phyloP scores from a whole-genome alignment of 208 protist genomes.

The Wallacemonas sp. region DNA sequence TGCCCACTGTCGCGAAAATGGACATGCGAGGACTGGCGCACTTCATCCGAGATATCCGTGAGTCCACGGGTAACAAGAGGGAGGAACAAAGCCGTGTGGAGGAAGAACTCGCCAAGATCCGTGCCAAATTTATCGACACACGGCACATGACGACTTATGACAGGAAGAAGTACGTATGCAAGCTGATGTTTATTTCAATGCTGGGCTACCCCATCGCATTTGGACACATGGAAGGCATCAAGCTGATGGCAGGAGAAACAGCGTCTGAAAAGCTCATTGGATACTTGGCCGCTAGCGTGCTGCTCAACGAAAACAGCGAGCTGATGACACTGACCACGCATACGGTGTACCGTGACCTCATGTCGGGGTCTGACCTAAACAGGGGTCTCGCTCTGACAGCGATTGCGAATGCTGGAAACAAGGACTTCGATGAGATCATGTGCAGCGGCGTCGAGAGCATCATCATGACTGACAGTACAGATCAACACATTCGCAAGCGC shows the following conservation, averaged over 20 bases:
- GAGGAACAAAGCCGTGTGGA: conserved; percentile 96
- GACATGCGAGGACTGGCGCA: conserved; percentile 96
- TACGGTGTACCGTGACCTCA: conserved; percentile 95
- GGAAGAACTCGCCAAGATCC: conserved; percentile 99
- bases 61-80: conserved; percentile 90
- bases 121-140: conserved; percentile 95
- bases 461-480: conserved; percentile 72
- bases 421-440: conserved; percentile 98
- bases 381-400: conserved; percentile 96
- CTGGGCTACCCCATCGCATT: conserved; percentile 99
- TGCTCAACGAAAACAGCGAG: conserved; percentile 97
- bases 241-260: conserved; percentile 94
- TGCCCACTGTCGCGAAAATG: conserved; percentile 69
- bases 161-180: conserved; percentile 99
- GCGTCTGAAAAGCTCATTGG: conserved; percentile 98
- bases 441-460: conserved; percentile 93
- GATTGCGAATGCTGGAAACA: conserved; percentile 97
- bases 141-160: conserved; percentile 93
- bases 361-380: conserved; percentile 87
- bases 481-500: conserved; percentile 97
- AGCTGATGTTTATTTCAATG: conserved; percentile 99
- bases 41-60: conserved; percentile 96
- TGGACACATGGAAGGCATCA: conserved; percentile 99
- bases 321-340: conserved; percentile 98
- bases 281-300: conserved; percentile 95